Conservation (phyloP, 768 basidiomycete genomes). For the Lactarius psammicola region DNA sequence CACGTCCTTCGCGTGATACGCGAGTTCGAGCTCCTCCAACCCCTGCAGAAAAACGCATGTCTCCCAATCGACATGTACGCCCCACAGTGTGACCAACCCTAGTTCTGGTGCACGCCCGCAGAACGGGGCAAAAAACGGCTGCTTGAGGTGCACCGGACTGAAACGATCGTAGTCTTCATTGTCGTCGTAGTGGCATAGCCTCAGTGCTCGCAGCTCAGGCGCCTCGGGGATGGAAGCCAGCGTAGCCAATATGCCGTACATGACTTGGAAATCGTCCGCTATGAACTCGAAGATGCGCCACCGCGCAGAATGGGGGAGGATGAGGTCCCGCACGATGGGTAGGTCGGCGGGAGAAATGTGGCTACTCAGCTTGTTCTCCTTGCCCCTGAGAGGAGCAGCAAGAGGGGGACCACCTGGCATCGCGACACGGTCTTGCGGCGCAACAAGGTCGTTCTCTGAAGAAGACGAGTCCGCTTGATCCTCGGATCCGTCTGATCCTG, state of each 20-base stretch:
- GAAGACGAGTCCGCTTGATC: constrained; percentile 15
- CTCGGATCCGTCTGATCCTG: constrained; percentile 19
- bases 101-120: constrained; percentile 54
- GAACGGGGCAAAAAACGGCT: constrained; percentile 49
- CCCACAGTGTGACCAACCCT: constrained; percentile 53
- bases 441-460: constrained; percentile 9
- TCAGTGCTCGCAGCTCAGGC: constrained; percentile 51
- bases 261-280: constrained; percentile 42
- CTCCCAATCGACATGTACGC: constrained; percentile 69
- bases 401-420: constrained; percentile 25
- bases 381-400: constrained; percentile 14
- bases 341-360: constrained; percentile 31
- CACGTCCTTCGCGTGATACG: constrained; percentile 61
- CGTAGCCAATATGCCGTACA: constrained; percentile 49
- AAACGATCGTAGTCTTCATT: constrained; percentile 46
- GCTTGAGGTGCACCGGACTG: constrained; percentile 41
- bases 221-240: constrained; percentile 48
- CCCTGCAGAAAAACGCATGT: constrained; percentile 44
- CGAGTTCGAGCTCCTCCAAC: constrained; percentile 54
- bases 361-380: not conserved
- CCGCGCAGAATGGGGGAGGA: constrained; percentile 52
- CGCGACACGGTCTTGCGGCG: constrained; percentile 25
- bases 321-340: constrained; percentile 34
- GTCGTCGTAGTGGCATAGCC: constrained; percentile 55
- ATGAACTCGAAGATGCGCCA: constrained; percentile 54